Conservation (phyloP, 768 basidiomycete genomes). For the Tylopilus subfusipes region DNA sequence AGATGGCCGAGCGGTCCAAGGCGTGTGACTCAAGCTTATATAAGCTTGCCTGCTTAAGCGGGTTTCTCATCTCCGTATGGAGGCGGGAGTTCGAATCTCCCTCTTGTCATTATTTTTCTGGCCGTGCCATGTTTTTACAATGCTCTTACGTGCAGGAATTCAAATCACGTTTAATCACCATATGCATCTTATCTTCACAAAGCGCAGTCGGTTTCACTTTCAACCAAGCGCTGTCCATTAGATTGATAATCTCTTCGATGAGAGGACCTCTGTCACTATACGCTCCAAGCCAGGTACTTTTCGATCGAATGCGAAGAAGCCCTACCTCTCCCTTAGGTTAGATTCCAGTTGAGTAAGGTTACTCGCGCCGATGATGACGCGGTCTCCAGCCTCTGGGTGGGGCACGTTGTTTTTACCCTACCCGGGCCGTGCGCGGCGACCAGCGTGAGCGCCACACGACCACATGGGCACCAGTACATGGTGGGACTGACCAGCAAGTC, state of each 20-base stretch:
- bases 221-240: conserved; percentile 5
- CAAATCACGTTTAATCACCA: no score
- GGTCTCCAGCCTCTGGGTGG: conserved; percentile 17
- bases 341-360: conserved; percentile 35
- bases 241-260: not conserved
- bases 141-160: no score
- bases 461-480: not conserved
- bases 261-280: conserved; percentile 1
- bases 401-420: conserved; percentile 13
- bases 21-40: conserved; percentile 56
- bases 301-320: not conserved
- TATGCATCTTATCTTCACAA: not conserved
- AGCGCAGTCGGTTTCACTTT: conserved; percentile 4
- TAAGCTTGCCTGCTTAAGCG: conserved; percentile 26
- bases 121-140: no score
- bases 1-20: conserved; percentile 63
- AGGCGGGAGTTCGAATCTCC: conserved; percentile 36
- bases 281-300: not conserved
- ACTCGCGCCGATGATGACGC: conserved; percentile 38
- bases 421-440: not conserved
- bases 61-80: conserved; percentile 33
- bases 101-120: conserved; percentile 27
- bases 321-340: conserved; percentile 14
- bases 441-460: not conserved
- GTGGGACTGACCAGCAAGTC: conserved; percentile 9